These are phyloP conservation scores for Rhynchosporium agropyri DNA, from an alignment of 2,329 filamentous ascomycete genomes.

Conservation along the genomic window DNA sequence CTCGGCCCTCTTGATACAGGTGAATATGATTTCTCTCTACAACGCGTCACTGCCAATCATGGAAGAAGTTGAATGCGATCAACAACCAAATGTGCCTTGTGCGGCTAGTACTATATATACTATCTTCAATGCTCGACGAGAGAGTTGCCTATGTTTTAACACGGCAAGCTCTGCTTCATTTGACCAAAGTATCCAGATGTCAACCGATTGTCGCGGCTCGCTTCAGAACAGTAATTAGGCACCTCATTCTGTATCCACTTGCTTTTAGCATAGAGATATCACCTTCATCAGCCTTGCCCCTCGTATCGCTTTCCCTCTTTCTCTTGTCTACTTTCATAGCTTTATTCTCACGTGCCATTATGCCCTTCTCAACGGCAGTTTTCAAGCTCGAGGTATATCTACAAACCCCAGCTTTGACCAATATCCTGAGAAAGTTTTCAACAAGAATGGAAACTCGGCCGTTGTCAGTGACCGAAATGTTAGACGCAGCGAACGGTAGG, in stretches of 20 bases:
- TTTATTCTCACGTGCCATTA: conserved; percentile 51
- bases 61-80: too few relatives aligned
- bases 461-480: conserved; percentile 53
- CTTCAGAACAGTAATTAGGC: conserved; percentile 31
- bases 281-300: conserved; percentile 39
- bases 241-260: conserved; percentile 43
- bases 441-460: conserved; percentile 58
- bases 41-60: too few relatives aligned
- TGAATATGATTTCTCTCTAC: too few relatives aligned
- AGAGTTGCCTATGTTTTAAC: too few relatives aligned
- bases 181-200: background rate
- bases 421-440: conserved; percentile 54
- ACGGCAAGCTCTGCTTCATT: background rate
- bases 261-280: conserved; percentile 35
- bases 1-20: background rate
- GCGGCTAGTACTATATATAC: too few relatives aligned
- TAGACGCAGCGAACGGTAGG: conserved; percentile 56
- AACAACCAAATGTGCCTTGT: too few relatives aligned
- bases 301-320: conserved; percentile 43
- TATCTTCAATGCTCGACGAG: too few relatives aligned
- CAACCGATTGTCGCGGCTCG: conserved; percentile 9
- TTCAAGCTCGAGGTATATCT: conserved; percentile 42
- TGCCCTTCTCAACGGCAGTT: conserved; percentile 54
- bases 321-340: conserved; percentile 47
- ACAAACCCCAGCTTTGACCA: conserved; percentile 44